A percentile compares a stretch with the other conserved stretches of the same genome.
Conservation (phyloP, 1,284 basidiomycete species). For the Rhizopogon hawkerae region DNA sequence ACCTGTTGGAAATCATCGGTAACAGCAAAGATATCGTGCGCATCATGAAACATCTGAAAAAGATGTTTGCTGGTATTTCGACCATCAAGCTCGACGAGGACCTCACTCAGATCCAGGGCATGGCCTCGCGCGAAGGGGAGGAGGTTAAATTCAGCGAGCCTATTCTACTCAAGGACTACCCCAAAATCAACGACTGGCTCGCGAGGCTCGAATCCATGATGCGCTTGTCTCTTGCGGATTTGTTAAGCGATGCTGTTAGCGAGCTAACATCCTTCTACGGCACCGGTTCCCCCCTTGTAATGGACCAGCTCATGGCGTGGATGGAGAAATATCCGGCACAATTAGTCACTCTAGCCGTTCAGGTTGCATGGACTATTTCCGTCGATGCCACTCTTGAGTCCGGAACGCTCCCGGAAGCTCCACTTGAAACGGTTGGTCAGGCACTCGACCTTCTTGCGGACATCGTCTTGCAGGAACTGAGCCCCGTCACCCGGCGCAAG, state of each 20-base stretch:
- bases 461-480: constrained; percentile 86
- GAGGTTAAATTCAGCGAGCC: constrained; percentile 79
- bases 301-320: constrained; percentile 78
- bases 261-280: constrained; percentile 80
- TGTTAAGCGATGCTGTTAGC: constrained; percentile 71
- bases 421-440: constrained; percentile 72
- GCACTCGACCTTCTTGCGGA: constrained; percentile 93
- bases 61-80: constrained; percentile 99
- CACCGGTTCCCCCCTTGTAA: constrained; percentile 43
- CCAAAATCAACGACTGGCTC: constrained; percentile 99
- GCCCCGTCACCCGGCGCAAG: constrained; percentile 85
- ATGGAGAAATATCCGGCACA: constrained; percentile 92
- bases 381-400: constrained; percentile 70
- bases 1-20: constrained; percentile 97
- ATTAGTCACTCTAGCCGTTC: constrained; percentile 88
- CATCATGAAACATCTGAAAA: constrained; percentile 98
- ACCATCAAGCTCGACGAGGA: constrained; percentile 87
- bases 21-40: constrained; percentile 98
- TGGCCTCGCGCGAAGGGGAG: constrained; percentile 94
- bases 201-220: constrained; percentile 90
- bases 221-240: constrained; percentile 81
- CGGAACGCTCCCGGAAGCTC: constrained; percentile 47
- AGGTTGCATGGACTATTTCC: constrained; percentile 88
- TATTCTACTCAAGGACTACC: constrained; percentile 84
- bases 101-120: constrained; percentile 77